Evolutionary conservation across 2,329 filamentous ascomycete genomes (phyloP).

Genomic region (Zelopaecilomyces penicillatus): DNA sequence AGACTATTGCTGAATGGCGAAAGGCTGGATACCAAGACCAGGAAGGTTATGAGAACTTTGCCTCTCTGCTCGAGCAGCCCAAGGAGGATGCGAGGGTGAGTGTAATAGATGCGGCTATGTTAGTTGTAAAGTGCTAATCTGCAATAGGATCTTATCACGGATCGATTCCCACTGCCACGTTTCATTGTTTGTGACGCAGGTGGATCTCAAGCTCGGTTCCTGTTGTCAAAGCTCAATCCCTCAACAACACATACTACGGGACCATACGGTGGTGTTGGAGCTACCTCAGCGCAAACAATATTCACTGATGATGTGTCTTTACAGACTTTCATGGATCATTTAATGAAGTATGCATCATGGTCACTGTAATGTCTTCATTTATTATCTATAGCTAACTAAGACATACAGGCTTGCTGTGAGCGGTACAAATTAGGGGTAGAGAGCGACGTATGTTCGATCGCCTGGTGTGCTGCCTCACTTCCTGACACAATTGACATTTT

Average conservation of each 20-base stretch:
- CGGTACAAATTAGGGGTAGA: conserved; percentile 45
- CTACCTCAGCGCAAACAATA: conserved; percentile 88
- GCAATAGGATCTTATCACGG: conserved; percentile 80
- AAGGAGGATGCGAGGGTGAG: conserved; percentile 92
- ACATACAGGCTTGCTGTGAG: conserved; percentile 48
- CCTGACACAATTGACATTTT: no score
- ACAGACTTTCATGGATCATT: conserved; percentile 98
- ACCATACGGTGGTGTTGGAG: conserved; percentile 78
- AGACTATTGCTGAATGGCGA: conserved; percentile 95
- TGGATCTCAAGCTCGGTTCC: conserved; percentile 92
- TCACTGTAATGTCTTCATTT: not conserved
- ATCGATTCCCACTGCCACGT: conserved; percentile 93
- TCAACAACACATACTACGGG: conserved; percentile 93
- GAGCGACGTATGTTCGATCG: not conserved
- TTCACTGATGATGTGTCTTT: conserved; percentile 98
- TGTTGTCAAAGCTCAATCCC: conserved; percentile 93
- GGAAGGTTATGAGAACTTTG: conserved; percentile 97
- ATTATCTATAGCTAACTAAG: conserved; percentile 8
- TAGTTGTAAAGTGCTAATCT: conserved; percentile 13
- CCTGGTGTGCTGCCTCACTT: no score
- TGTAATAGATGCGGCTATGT: conserved; percentile 30
- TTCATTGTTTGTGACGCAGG: conserved; percentile 99
- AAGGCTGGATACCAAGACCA: conserved; percentile 98
- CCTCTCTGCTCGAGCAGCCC: conserved; percentile 75
- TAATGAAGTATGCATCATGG: conserved; percentile 75